Percentiles rank a stretch among this genome's conserved stretches.
Evolutionary conservation across 1,284 basidiomycete genomes (phyloP).

Genomic region (Ceratobasidium sp.): DNA sequence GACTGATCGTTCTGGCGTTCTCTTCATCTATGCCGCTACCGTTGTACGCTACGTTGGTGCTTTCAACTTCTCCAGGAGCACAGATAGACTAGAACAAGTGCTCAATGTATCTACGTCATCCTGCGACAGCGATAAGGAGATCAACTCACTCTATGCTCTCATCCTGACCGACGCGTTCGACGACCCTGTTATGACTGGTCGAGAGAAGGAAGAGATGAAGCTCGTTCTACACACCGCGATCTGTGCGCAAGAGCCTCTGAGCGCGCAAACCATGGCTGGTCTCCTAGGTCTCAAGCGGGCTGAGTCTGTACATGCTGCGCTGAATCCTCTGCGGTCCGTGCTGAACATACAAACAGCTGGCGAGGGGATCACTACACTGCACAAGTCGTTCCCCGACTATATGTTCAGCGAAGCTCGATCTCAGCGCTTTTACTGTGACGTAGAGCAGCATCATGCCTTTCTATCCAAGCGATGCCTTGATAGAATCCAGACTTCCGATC

Average conservation of each 20-base stretch:
- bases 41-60: slow-evolving; percentile 21
- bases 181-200: background rate
- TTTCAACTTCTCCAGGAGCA: background rate
- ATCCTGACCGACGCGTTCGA: slow-evolving; percentile 18
- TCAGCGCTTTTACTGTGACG: background rate
- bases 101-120: background rate
- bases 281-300: background rate
- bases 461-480: slow-evolving; percentile 1
- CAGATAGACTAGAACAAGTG: background rate
- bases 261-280: background rate
- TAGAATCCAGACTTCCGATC: background rate
- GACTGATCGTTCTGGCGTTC: background rate
- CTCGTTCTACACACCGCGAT: slow-evolving; percentile 9
- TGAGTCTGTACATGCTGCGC: background rate
- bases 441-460: background rate
- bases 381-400: slow-evolving; percentile 20
- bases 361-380: slow-evolving; percentile 7
- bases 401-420: slow-evolving; percentile 1
- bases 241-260: slow-evolving; percentile 22
- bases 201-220: slow-evolving; percentile 4
- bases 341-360: background rate
- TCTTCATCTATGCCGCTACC: slow-evolving; percentile 30
- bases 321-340: slow-evolving; percentile 11
- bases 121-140: background rate
- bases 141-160: background rate